Base-by-base conservation (phyloP, 208 protist genomes). In the Crithidia brevicula region DNA sequence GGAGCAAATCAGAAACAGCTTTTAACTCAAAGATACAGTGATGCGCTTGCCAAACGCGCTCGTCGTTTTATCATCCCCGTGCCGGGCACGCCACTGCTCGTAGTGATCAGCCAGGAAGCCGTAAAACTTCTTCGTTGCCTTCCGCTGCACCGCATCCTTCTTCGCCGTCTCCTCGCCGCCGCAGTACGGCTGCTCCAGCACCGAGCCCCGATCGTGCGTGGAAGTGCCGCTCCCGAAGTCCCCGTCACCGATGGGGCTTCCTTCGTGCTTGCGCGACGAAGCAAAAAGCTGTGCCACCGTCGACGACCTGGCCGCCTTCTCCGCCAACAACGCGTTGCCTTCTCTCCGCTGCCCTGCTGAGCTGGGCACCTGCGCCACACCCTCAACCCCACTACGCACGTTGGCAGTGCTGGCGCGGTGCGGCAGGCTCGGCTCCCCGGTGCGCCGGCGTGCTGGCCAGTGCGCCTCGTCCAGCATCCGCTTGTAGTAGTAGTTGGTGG, bases 401-500 rank as follows among this genome's bases (percentile, higher is more conserved):
- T 16, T 23, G 3, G 30, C 33, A 3, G 33, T 13, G 52, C 52
- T 58, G 52, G 8, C 0, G 15, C 28, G 52, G 52, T 15, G 52
- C 50, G 30, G 28, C 23, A 56, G 16, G 3, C 28, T 22, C 4
- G 28, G 18, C 30, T 15, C 23, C 3, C 51, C 33, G 43, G 51
- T 33, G 42, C 20, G 50, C 33, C 34, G 36, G 8, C 27, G 42
- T 30, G 23, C 52, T 23, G 66, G 71, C 53, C 63, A 54, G 11
- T 58, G 57, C 45, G 65, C 56, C 63, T 79, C 72, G 52, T 80
- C 72, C 46, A 80, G 43, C 45, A 60, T 42, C 0, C 61, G 47
- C 43, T 88, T 83, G 69, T 87, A 88, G 72, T 91, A 91, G 70
- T 88, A 88, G 72, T 91, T 77, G 16, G 72, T 77, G 5, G 81